Conservation (phyloP, 805 yeast species). For the Jamesozyma rosinii region DNA sequence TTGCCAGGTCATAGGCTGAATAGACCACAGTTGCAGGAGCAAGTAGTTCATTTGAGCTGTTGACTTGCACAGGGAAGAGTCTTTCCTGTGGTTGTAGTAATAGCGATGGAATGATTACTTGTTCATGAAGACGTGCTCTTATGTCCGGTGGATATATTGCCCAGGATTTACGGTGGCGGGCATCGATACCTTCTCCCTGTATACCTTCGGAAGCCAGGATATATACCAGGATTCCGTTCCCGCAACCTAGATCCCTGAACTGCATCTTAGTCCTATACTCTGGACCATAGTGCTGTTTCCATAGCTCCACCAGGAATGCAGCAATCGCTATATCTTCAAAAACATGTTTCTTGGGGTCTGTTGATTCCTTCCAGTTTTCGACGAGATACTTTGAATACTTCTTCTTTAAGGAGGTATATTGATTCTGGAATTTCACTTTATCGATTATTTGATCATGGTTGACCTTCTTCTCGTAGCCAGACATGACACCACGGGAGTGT, state of each 20-base stretch:
- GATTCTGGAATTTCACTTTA: slow-evolving; percentile 71
- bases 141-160: slow-evolving; percentile 57
- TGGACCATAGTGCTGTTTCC: slow-evolving; percentile 47
- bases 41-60: slow-evolving; percentile 31
- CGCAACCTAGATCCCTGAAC: slow-evolving; percentile 89
- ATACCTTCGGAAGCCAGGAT: slow-evolving; percentile 72
- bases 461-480: slow-evolving; percentile 81
- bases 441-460: slow-evolving; percentile 81
- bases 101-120: slow-evolving; percentile 72
- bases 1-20: slow-evolving; percentile 34
- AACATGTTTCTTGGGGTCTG: slow-evolving; percentile 92
- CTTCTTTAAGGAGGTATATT: slow-evolving; percentile 71
- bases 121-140: slow-evolving; percentile 52
- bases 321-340: slow-evolving; percentile 95
- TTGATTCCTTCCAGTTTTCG: slow-evolving; percentile 82
- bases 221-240: slow-evolving; percentile 80
- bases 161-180: slow-evolving; percentile 87
- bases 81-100: slow-evolving; percentile 63
- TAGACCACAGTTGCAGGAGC: slow-evolving; percentile 38
- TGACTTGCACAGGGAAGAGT: slow-evolving; percentile 29
- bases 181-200: slow-evolving; percentile 79
- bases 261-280: slow-evolving; percentile 35
- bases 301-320: slow-evolving; percentile 80
- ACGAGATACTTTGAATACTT: slow-evolving; percentile 69
- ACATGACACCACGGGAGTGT: slow-evolving; percentile 75